phyloP scores from a whole-genome alignment of 257 asterid species.

The Solanum chmielewskii region DNA sequence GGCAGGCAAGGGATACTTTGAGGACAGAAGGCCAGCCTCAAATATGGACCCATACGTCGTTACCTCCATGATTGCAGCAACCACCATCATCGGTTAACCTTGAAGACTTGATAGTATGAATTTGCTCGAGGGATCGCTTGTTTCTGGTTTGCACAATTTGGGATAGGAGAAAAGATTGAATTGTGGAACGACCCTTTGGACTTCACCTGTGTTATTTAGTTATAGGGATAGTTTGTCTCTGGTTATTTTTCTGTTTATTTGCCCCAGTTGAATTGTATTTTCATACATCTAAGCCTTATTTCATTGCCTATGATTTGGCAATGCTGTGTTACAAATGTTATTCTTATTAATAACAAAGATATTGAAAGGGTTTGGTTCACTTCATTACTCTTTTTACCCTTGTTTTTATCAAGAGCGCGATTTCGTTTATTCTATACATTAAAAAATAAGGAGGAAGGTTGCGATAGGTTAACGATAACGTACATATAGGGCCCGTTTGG shows the following conservation, averaged over 20 bases:
- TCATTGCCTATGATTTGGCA: not conserved
- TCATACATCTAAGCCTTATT: not conserved
- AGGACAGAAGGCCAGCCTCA: constrained; percentile 92
- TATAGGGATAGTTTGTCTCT: not conserved
- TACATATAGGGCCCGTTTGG: not conserved
- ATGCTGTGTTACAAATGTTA: not conserved
- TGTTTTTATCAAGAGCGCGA: not conserved
- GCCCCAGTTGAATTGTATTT: not conserved
- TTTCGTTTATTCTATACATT: too few relatives aligned
- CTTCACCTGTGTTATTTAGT: not conserved
- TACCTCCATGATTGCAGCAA: constrained; percentile 87
- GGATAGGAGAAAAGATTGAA: not conserved
- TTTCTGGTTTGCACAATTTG: not conserved
- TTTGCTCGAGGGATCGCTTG: not conserved
- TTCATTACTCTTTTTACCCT: not conserved
- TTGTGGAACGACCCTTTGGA: not conserved
- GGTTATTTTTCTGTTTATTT: not conserved
- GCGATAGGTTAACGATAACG: not conserved
- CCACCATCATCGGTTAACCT: constrained; percentile 56
- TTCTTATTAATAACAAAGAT: not conserved
- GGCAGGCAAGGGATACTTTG: constrained; percentile 92
- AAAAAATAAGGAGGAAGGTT: not conserved
- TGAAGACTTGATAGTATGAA: not conserved
- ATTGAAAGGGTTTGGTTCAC: not conserved
- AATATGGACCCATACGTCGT: constrained; percentile 90